These are phyloP conservation scores for Gossypium davidsonii DNA, from an alignment of 441 rosid species.

Conservation along the genomic window DNA sequence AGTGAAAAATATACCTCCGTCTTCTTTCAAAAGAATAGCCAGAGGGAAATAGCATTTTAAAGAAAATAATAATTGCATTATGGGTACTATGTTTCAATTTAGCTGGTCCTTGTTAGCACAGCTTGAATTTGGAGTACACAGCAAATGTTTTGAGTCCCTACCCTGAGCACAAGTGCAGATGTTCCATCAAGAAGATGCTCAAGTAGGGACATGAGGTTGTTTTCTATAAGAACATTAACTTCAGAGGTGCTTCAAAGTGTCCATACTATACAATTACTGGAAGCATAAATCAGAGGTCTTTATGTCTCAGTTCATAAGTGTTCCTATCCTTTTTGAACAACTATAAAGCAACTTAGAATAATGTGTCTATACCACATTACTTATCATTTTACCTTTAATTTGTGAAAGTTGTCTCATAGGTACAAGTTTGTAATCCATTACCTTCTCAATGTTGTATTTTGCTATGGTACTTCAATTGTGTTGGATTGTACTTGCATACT, in stretches of 20 bases:
- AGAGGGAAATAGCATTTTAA: background rate
- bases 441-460: background rate
- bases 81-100: background rate
- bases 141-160: background rate
- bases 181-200: background rate
- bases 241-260: background rate
- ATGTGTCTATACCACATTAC: background rate
- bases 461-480: background rate
- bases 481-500: background rate
- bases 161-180: background rate
- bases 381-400: background rate
- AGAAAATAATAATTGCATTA: background rate
- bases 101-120: background rate
- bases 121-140: background rate
- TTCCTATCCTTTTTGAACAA: background rate
- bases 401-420: background rate
- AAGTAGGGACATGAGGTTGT: background rate
- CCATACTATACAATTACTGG: background rate
- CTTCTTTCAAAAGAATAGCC: background rate
- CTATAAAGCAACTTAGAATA: background rate
- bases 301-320: background rate
- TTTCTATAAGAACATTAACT: background rate
- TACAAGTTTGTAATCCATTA: background rate
- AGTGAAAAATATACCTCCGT: background rate
- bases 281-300: background rate